Base-by-base conservation (phyloP, 2,329 filamentous ascomycete genomes). In the Emergomyces orientalis region DNA sequence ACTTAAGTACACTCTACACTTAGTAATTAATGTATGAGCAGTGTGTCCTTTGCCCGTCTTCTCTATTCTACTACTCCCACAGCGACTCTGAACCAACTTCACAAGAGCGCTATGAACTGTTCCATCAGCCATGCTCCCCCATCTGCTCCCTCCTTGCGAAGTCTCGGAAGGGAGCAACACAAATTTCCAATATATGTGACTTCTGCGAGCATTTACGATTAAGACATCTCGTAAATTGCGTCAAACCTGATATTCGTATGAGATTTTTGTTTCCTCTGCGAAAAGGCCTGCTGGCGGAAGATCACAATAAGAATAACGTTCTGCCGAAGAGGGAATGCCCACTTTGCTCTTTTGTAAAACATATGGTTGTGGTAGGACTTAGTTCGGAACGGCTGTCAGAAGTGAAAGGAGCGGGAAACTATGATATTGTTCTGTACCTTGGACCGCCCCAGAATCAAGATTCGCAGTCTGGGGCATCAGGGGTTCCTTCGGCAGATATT, bases 181-280 rank as follows among this genome's bases (percentile, higher is more conserved):
- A 37, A 34, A 32, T 37, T 22, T 55, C 32, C 19, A 22, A 55
- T 13, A 2, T 34, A 55, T 55, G 52, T 37, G 27, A 55, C n/a
- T 37, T 22, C 19, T 55, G 52, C 30, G 14, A 22, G 17, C 52
- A 55, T 22, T 37, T 55, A 55, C 52, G 52, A n/a, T 7, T 55
- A 37, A 55, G 32, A 37, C 52, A 55, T 55, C 52, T 55, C 11
- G 52, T 55, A 37, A 55, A 55, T 9, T 55, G 52, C 19, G 32
- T 55, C 9, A 22, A 55, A 37, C 30, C 52, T 2, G n/a, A 55
- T n/a, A 34, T 55, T 22, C 52, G 52, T 4, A n/a, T 11, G 32
- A 55, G 30, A 19, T 55, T 37, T 34, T 32, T 55, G 32, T 55
- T 37, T 32, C 52, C 52, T n/a, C 27, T 55, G 19, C 52, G 32